A percentile compares a stretch with the other conserved stretches of the same genome.
Conservation (phyloP, 129 eudicot species). For the Erigeron canadensis region DNA sequence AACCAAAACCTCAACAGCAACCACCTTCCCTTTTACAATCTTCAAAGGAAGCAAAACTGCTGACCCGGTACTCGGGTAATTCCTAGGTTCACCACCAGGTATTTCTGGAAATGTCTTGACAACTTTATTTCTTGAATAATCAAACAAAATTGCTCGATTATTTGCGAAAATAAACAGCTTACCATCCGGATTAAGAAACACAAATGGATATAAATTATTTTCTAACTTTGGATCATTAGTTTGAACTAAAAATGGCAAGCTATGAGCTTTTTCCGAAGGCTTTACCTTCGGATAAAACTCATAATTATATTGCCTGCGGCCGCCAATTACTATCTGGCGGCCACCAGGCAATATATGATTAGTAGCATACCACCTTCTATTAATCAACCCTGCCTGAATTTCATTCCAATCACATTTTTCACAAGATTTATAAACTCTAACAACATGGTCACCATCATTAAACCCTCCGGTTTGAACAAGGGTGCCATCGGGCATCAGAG, state of each 20-base stretch:
- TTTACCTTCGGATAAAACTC: slow-evolving; percentile 66
- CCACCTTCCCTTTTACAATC: slow-evolving; percentile 27
- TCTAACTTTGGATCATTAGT: slow-evolving; percentile 57
- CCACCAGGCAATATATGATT: slow-evolving; percentile 75
- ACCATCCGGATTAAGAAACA: slow-evolving; percentile 64
- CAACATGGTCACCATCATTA: slow-evolving; percentile 71
- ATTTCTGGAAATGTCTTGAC: slow-evolving; percentile 54
- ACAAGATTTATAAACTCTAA: slow-evolving; percentile 46
- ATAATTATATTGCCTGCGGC: slow-evolving; percentile 59
- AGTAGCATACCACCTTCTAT: slow-evolving; percentile 74
- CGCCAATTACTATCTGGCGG: slow-evolving; percentile 64
- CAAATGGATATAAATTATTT: slow-evolving; percentile 82
- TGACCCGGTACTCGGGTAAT: slow-evolving; percentile 83
- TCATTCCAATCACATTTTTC: slow-evolving; percentile 72
- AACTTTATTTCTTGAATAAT: slow-evolving; percentile 44
- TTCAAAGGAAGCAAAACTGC: slow-evolving; percentile 73
- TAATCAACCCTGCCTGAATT: slow-evolving; percentile 20
- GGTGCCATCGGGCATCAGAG: slow-evolving; percentile 53
- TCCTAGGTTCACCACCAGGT: slow-evolving; percentile 78
- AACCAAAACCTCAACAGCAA: slow-evolving; percentile 63
- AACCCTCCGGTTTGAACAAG: slow-evolving; percentile 74
- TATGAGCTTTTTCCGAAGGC: slow-evolving; percentile 13
- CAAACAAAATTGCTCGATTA: slow-evolving; percentile 59
- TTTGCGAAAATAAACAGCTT: slow-evolving; percentile 71
- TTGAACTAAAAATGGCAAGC: slow-evolving; percentile 49